These are phyloP conservation scores for Saccharomycopsis selenospora DNA, from an alignment of 805 yeast genomes.

Conservation along the genomic window DNA sequence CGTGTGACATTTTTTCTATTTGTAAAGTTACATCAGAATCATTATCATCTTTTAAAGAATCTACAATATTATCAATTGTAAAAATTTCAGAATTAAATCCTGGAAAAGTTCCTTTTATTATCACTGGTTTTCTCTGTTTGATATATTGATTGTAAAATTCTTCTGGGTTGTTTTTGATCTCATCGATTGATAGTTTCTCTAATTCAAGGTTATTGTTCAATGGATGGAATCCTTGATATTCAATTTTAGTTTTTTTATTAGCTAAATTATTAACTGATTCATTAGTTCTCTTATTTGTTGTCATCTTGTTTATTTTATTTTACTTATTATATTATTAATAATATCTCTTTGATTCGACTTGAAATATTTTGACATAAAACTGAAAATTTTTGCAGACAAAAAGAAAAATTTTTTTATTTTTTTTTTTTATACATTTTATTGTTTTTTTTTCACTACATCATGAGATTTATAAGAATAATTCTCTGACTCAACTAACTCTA, in stretches of 20 bases:
- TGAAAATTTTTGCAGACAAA: too few relatives aligned
- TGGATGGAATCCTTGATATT: constrained; percentile 9
- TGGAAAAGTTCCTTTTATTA: constrained; percentile 35
- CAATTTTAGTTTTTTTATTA: not conserved
- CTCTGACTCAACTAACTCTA: too few relatives aligned
- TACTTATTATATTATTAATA: too few relatives aligned
- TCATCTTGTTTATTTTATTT: not conserved
- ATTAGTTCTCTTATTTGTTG: not conserved
- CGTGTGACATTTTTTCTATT: constrained; percentile 49
- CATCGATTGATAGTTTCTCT: constrained; percentile 18
- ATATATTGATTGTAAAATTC: constrained; percentile 37
- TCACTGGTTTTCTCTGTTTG: constrained; percentile 41
- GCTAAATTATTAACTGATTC: not conserved
- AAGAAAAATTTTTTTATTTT: too few relatives aligned
- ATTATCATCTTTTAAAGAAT: constrained; percentile 31
- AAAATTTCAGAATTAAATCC: constrained; percentile 32
- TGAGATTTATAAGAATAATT: too few relatives aligned
- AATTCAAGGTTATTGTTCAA: not conserved
- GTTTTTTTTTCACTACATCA: too few relatives aligned
- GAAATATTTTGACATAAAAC: too few relatives aligned
- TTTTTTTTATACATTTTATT: too few relatives aligned
- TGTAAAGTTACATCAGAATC: constrained; percentile 32
- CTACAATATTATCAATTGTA: constrained; percentile 30
- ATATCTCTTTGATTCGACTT: too few relatives aligned
- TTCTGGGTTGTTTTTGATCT: constrained; percentile 22